Evolutionary conservation across 192 early-diverging fungal species (phyloP), one percentile per base, ranked within the genome.

Genomic region (Chytriomyces sp.): DNA sequence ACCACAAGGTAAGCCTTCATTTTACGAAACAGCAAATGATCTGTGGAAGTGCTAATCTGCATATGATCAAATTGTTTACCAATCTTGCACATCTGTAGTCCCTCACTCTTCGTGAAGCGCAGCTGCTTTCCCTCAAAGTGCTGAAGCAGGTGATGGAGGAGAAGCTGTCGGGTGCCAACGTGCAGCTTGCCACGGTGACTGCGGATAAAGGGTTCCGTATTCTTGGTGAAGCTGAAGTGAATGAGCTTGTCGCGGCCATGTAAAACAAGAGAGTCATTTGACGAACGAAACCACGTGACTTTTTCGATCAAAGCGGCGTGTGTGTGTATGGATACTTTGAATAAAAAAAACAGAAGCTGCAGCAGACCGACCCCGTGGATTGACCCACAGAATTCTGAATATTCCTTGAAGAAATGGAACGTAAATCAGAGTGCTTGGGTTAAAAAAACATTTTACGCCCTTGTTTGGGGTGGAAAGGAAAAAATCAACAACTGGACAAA

Each of bases 91-190:
- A 2, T 35, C 28, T 35, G 28, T 35, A 35, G 89, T 92, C 92
- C 5, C 83, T 98, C 67, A 93, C 92, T 3, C 80, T 98, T 78
- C 84, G 86, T 11, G 95, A 98, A 75, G 98, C 97, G 7, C 92
- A 95, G 81, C 86, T 88, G 7, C 80, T 98, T 69, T 91, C 97
- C 23, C 89, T 99, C 50, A 98, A 96, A 88, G 94, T 98, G 20
- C 85, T 99, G 48, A 99, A 99, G 90, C 92, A 95, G 80, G 98
- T 99, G 23, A 99, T 99, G 97, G 98, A 99, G 82, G 98, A 99
- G 86, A 99, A 99, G 85, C 88, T 99, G 48, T 97, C 91, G 82
- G 91, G 92, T 70, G 91, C 91, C 10, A 99, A 99, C 82, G 96
- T 99, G 16, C 93, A 99, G 86, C 80, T 99, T 44, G 95, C 95